These are phyloP conservation scores for Protomyces arabidopsidicola DNA, from an alignment of 1,139 yeast genomes.

Conservation along the genomic window DNA sequence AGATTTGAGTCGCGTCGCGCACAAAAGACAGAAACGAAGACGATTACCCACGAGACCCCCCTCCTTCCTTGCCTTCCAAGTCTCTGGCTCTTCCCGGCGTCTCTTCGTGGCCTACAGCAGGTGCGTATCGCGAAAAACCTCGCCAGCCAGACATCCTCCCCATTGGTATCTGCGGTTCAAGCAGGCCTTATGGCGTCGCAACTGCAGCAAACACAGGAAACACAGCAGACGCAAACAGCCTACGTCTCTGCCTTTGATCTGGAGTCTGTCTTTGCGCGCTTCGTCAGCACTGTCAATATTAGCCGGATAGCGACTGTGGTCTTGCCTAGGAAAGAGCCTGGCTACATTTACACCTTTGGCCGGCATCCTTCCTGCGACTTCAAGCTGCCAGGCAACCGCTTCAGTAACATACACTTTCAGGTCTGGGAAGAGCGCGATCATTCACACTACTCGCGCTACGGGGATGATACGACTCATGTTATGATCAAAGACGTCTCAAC, in stretches of 20 bases:
- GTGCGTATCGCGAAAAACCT: too few relatives aligned
- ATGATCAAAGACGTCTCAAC: slow-evolving; percentile 45
- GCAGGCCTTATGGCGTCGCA: not conserved
- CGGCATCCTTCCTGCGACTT: slow-evolving; percentile 26
- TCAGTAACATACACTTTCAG: slow-evolving; percentile 14
- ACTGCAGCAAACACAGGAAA: slow-evolving; percentile 1
- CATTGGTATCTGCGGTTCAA: not conserved
- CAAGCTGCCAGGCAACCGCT: slow-evolving; percentile 13
- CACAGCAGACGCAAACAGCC: slow-evolving; percentile 9
- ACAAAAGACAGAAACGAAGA: too few relatives aligned
- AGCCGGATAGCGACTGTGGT: slow-evolving; percentile 12
- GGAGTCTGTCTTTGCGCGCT: slow-evolving; percentile 14
- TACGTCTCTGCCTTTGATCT: slow-evolving; percentile 13
- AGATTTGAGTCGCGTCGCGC: too few relatives aligned
- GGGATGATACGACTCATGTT: slow-evolving; percentile 4
- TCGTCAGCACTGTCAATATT: slow-evolving; percentile 10
- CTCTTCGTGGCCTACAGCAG: too few relatives aligned
- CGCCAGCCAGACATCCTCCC: too few relatives aligned
- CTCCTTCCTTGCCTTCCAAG: too few relatives aligned
- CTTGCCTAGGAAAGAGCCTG: slow-evolving; percentile 9
- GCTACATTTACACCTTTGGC: slow-evolving; percentile 19
- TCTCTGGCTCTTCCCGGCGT: too few relatives aligned
- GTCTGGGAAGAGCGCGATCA: slow-evolving; percentile 16
- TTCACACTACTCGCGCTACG: slow-evolving; percentile 5
- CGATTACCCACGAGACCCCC: too few relatives aligned